Conservation (phyloP, 148 eudicot species). For the Bassia scoparia region DNA sequence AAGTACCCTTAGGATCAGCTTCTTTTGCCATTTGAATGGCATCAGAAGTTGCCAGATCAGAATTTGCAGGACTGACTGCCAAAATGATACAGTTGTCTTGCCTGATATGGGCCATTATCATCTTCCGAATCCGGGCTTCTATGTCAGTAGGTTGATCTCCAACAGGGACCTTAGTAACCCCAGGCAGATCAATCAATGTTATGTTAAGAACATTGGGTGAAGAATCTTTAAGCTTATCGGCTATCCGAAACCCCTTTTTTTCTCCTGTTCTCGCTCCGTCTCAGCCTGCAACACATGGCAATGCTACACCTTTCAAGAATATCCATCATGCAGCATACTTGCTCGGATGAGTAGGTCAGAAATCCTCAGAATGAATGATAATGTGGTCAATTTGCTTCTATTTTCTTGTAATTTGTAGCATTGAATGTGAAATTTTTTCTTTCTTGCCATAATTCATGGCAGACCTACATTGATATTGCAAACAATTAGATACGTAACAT, state of each 20-base stretch:
- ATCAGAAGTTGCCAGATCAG: conserved; percentile 59
- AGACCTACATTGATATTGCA: too few relatives aligned
- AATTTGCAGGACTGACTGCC: conserved; percentile 50
- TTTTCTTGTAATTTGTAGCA: too few relatives aligned
- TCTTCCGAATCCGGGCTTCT: conserved; percentile 64
- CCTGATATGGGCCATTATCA: conserved; percentile 67
- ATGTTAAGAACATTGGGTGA: conserved; percentile 78
- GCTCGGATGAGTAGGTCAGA: too few relatives aligned
- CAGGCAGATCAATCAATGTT: conserved; percentile 74
- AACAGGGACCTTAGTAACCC: conserved; percentile 75
- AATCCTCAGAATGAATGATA: too few relatives aligned
- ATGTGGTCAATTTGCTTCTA: too few relatives aligned
- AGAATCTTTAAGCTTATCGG: conserved; percentile 66
- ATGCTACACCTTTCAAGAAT: too few relatives aligned
- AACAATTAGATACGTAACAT: too few relatives aligned
- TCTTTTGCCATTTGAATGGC: conserved; percentile 50
- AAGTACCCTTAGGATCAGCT: conserved; percentile 51
- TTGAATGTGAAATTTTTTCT: too few relatives aligned
- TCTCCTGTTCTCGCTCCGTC: conserved; percentile 64
- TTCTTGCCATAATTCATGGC: too few relatives aligned
- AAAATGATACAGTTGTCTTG: conserved; percentile 36
- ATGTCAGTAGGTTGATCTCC: conserved; percentile 88
- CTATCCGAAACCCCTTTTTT: conserved; percentile 67
- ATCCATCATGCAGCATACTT: too few relatives aligned
- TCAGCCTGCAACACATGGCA: conserved; percentile 40